These are phyloP conservation scores for Hyphopichia homilentoma DNA, from an alignment of 805 yeast species.

Conservation along the genomic window DNA sequence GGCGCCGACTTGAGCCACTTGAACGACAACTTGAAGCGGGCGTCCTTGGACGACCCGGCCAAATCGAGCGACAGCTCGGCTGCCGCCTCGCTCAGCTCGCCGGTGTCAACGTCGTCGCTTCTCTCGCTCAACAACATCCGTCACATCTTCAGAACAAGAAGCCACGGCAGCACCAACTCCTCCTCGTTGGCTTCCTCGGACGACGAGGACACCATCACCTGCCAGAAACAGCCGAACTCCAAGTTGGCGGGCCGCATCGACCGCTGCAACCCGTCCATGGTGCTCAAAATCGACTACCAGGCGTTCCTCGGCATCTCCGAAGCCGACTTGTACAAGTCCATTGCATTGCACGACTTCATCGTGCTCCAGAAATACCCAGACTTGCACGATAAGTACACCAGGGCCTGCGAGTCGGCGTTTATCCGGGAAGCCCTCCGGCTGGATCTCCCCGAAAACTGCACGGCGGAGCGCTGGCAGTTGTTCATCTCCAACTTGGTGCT, in stretches of 20 bases:
- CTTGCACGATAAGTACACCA: no score
- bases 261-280: neutral
- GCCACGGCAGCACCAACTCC: neutral
- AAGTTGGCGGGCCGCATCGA: neutral
- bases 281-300: neutral
- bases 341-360: neutral
- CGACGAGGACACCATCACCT: slow-evolving; percentile 2
- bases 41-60: no score
- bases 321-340: slow-evolving; percentile 1
- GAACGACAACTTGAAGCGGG: slow-evolving; percentile 19
- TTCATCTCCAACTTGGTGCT: slow-evolving; percentile 1
- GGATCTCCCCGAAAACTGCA: slow-evolving; percentile 1
- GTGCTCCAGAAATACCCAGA: neutral
- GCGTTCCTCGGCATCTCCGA: neutral
- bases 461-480: neutral
- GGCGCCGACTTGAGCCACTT: slow-evolving; percentile 49
- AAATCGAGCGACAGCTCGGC: slow-evolving; percentile 1
- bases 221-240: neutral
- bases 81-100: neutral
- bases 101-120: neutral
- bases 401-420: neutral
- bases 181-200: neutral
- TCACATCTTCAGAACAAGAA: neutral
- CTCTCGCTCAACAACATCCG: slow-evolving; percentile 1
- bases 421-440: neutral